Base-by-base conservation (phyloP, 2,329 filamentous ascomycete species). In the Cladosporium sp. region DNA sequence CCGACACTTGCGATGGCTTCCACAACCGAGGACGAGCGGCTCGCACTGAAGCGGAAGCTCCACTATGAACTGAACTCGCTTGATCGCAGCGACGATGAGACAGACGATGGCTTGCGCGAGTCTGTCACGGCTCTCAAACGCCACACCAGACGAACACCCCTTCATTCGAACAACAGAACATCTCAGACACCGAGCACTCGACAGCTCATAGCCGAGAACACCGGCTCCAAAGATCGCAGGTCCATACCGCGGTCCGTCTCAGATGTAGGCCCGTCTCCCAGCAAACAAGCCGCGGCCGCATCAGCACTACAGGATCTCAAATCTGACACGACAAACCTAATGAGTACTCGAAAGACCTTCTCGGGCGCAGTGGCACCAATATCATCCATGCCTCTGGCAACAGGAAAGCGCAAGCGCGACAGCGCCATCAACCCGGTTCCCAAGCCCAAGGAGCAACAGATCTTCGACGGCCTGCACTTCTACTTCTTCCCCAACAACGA, bases 401-500 rank as follows among this genome's bases (percentile, higher is more conserved):
- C 49, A 18, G 62, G 60, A 10, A 67, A 67, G 54, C 56, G 64
- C 38, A 68, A 66, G 45, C 61, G 63, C 35, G 59, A 63, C 4
- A 45, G 13, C 18, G 52, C 56, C 3, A 59, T 61, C 28, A 57
- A 52, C 14, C 43, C 53, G 7, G 57, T 63, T 11, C 22, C 22
- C 1, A 28, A 4, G 2, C 59, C 63, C 8, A 59, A 61, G 33
- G 55, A 59, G 1, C 59, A 61, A 34, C 64, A 59, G 35, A 59
- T 68, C 16, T 68, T 70, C 48, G 55, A 56, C 9, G 57, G 53
- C 16, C 53, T 66, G 2, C 61, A 63, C 44, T 68, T 70, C 54
- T 69, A 82, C 70, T 95, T 93, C 66, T 81, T 95, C 5, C 92
- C 90, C 0, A 87, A 93, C 59, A 82, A 89, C 58, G 85, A 92